A percentile compares a stretch with the other conserved stretches of the same genome.
These are phyloP conservation scores for Thelonectria olida DNA, from an alignment of 2,329 filamentous ascomycete genomes.

Conservation along the genomic window DNA sequence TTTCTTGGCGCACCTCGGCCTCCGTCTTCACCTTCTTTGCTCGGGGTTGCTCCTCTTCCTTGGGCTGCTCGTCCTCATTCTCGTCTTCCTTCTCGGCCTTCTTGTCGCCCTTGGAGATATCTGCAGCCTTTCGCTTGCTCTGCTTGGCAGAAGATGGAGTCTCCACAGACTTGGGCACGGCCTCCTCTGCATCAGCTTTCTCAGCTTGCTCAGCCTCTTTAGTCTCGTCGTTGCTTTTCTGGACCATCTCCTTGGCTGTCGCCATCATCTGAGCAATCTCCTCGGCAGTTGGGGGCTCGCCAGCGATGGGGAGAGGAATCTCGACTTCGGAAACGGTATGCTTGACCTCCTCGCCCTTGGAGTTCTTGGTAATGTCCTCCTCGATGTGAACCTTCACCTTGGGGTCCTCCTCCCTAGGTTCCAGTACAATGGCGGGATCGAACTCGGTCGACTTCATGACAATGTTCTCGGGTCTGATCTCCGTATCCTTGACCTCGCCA, in stretches of 20 bases:
- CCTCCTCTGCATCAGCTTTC: constrained; percentile 55
- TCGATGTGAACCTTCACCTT: constrained; percentile 77
- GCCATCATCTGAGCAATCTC: constrained; percentile 86
- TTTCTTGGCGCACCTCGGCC: constrained; percentile 83
- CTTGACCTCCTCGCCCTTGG: constrained; percentile 70
- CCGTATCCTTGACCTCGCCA: constrained; percentile 43
- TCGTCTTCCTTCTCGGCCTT: constrained; percentile 40
- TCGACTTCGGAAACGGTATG: constrained; percentile 80
- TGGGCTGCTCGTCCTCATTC: constrained; percentile 32
- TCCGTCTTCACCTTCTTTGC: constrained; percentile 86
- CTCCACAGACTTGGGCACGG: constrained; percentile 43
- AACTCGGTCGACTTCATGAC: constrained; percentile 59
- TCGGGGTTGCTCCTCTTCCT: constrained; percentile 55
- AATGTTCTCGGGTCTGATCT: constrained; percentile 45
- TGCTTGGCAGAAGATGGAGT: constrained; percentile 56
- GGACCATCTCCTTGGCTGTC: constrained; percentile 88
- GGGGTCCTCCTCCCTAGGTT: constrained; percentile 63
- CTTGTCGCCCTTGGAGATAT: constrained; percentile 73
- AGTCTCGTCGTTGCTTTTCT: constrained; percentile 64
- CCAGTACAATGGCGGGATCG: constrained; percentile 58
- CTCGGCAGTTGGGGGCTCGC: constrained; percentile 76
- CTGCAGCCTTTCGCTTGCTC: constrained; percentile 78
- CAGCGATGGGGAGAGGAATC: constrained; percentile 67
- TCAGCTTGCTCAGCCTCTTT: constrained; percentile 43
- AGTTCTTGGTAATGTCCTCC: constrained; percentile 65